phyloP scores from a whole-genome alignment of 139 green algal species.

The Chlorella sp. region DNA sequence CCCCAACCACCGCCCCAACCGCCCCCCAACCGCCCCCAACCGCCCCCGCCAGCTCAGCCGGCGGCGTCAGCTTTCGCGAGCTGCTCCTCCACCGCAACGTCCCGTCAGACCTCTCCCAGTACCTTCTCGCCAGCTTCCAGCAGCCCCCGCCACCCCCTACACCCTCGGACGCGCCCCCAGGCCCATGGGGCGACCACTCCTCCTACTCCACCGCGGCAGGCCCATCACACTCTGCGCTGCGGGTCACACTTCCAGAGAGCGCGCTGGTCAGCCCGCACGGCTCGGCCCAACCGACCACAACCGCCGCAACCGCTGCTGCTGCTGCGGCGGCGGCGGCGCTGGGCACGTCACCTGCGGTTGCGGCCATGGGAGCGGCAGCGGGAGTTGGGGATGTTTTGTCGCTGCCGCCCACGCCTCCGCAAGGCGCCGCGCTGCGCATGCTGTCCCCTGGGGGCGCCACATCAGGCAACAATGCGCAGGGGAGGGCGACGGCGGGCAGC shows the following conservation, averaged over 20 bases:
- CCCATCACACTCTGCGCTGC: too few species aligned
- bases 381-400: too few species aligned
- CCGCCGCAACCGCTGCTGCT: background rate
- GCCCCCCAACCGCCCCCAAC: background rate
- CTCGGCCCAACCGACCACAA: too few species aligned
- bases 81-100: constrained; percentile 38
- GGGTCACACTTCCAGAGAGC: too few species aligned
- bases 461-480: background rate
- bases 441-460: background rate
- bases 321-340: too few species aligned
- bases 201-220: too few species aligned
- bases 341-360: too few species aligned
- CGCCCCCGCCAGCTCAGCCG: background rate
- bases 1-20: background rate
- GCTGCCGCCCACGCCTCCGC: background rate
- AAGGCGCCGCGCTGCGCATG: background rate
- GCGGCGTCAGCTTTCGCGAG: constrained; percentile 17
- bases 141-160: background rate
- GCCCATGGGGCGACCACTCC: too few species aligned
- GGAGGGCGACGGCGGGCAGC: background rate
- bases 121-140: constrained; percentile 21
- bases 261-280: too few species aligned
- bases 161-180: too few species aligned
- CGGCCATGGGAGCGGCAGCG: too few species aligned
- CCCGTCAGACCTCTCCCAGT: constrained; percentile 18